Evolutionary conservation across 2,329 filamentous ascomycete species (phyloP).

Genomic region (Phaeophleospora eucalypticola): DNA sequence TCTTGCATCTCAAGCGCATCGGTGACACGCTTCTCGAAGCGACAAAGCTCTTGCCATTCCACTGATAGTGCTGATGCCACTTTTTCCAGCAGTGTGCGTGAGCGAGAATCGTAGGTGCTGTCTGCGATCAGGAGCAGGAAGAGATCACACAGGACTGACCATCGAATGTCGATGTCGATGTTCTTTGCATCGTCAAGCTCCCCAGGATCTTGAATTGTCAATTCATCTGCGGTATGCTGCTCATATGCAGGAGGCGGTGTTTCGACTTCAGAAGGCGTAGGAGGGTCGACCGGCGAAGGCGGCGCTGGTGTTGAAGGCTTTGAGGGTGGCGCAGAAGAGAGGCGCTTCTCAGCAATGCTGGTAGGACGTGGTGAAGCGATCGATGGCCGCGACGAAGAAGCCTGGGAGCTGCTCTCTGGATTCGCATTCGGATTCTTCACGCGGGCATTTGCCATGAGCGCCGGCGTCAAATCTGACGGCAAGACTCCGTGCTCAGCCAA

Average conservation of each 20-base stretch:
- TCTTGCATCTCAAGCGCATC: constrained; percentile 98
- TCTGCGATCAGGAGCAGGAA: constrained; percentile 97
- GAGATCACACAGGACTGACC: constrained; percentile 94
- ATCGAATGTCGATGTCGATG: constrained; percentile 91
- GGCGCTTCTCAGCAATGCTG: constrained; percentile 13
- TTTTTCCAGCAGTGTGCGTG: constrained; percentile 74
- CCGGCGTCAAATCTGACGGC: constrained; percentile 75
- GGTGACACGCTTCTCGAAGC: constrained; percentile 94
- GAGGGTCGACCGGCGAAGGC: constrained; percentile 3
- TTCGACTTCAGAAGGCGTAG: constrained; percentile 12
- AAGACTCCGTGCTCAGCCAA: constrained; percentile 87
- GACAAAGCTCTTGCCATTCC: constrained; percentile 86
- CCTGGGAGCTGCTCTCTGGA: constrained; percentile 13
- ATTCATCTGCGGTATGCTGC: constrained; percentile 64
- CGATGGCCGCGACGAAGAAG: constrained; percentile 32
- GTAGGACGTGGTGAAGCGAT: constrained; percentile 24
- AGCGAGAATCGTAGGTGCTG: constrained; percentile 85
- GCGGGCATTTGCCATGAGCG: constrained; percentile 84
- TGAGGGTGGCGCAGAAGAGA: constrained; percentile 17
- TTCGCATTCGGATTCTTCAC: constrained; percentile 70
- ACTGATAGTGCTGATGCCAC: constrained; percentile 79
- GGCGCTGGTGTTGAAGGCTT: constrained; percentile 30
- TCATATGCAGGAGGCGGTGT: constrained; percentile 50
- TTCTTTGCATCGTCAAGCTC: constrained; percentile 76
- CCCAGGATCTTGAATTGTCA: constrained; percentile 75